A percentile compares a stretch with the other conserved stretches of the same genome.
phyloP scores from a whole-genome alignment of 345 rosid species.

The Aurinia saxatilis region DNA sequence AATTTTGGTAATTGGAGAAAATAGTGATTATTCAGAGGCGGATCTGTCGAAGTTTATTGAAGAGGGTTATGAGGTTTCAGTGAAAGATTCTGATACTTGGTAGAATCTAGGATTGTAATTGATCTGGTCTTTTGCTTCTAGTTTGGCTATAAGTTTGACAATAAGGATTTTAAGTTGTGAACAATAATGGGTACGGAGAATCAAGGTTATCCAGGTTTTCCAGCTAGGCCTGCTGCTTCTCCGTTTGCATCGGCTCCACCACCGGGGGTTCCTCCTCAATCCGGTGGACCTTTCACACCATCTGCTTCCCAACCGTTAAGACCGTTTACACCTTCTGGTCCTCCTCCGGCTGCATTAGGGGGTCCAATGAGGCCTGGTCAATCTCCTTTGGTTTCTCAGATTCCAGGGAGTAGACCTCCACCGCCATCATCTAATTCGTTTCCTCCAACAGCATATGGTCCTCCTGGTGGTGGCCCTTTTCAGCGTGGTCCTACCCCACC shows the following conservation, averaged over 20 bases:
- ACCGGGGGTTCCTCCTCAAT: conserved; percentile 42
- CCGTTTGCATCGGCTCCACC: conserved; percentile 69
- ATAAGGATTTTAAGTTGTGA: conserved; percentile 24
- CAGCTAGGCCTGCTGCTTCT: conserved; percentile 40
- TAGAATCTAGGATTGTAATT: conserved; percentile 11
- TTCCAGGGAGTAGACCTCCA: conserved; percentile 23
- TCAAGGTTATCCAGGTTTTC: conserved; percentile 53
- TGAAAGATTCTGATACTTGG: conserved; percentile 13
- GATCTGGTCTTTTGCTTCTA: conserved; percentile 5
- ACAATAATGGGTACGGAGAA: conserved; percentile 62
- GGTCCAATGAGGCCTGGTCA: conserved; percentile 45
- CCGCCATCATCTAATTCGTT: conserved; percentile 37
- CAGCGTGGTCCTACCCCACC: conserved; percentile 54
- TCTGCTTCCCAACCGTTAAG: conserved; percentile 34
- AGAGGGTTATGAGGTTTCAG: conserved; percentile 1
- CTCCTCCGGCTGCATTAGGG: conserved; percentile 31
- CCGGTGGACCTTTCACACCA: conserved; percentile 46
- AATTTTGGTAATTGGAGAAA: neutral
- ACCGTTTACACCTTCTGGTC: conserved; percentile 42
- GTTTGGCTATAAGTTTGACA: neutral
- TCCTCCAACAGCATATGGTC: conserved; percentile 42
- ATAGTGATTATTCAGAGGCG: neutral
- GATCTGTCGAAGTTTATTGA: conserved; percentile 6
- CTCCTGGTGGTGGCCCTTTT: conserved; percentile 43
- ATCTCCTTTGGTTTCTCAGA: conserved; percentile 19